Evolutionary conservation across 2,329 filamentous ascomycete species (phyloP), one percentile per base, ranked within the genome.

Genomic region (Trichoderma simmonsii): DNA sequence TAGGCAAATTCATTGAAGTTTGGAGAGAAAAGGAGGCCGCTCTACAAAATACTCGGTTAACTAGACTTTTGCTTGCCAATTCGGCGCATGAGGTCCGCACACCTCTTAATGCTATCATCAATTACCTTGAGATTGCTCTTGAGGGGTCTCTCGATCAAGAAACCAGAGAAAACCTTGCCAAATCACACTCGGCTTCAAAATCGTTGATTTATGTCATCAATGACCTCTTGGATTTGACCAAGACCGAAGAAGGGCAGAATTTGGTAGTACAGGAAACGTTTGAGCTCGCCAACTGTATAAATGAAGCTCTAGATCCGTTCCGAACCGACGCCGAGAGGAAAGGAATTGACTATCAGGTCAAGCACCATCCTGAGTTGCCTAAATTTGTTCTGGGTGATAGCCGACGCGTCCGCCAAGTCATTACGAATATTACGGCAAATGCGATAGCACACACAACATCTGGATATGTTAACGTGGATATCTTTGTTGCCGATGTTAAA

Each of bases 131-230:
- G 76, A 97, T 97, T 74, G 94, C 94, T 0, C 83, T 97, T 1
- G 94, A 97, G 81, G 93, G 94, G 0, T 83, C 86, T 0, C 83
- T 97, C 3, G 94, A 97, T 74, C 84, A 89, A 18, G 94, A 97
- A 78, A 97, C 93, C 0, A 86, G 95, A 24, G 94, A 97, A 6
- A 97, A 96, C 73, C 83, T 97, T 6, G 87, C 92, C 0, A 92
- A 90, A 75, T 97, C 94, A 1, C 93, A 97, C 78, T 97, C 94
- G 0, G 94, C 94, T 4, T 97, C 94, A 0, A 97, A 97, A 78
- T 97, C 94, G 0, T 83, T 97, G 30, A 95, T 97, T 5, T 97
- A 97, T 78, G 94, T 97, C 11, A 97, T 97, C 82, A 97, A 97
- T 75, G 94, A 97, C 79, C 85, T 97, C 1, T 85, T 97, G 0